Evolutionary conservation across 257 asterid genomes (phyloP).

Genomic region (Eucommia ulmoides): DNA sequence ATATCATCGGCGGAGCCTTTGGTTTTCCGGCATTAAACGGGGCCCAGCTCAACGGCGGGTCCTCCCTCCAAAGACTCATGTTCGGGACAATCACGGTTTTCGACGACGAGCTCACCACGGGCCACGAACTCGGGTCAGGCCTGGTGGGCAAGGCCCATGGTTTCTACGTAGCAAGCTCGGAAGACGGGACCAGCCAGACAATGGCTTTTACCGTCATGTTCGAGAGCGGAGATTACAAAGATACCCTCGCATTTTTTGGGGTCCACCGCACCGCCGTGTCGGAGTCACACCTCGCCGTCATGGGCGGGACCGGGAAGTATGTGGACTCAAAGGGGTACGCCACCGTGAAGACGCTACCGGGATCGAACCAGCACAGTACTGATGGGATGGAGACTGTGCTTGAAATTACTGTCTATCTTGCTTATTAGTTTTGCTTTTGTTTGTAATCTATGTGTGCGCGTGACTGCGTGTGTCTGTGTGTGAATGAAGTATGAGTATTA

Average conservation of each 20-base stretch:
- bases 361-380: neutral
- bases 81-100: neutral
- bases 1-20: neutral
- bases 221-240: neutral
- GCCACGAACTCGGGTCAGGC: neutral
- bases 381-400: conserved; percentile 1
- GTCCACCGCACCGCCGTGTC: neutral
- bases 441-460: too few relatives aligned
- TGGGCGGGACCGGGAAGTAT: conserved; percentile 1
- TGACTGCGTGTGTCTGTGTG: too few relatives aligned
- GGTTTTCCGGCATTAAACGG: neutral
- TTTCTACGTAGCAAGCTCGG: neutral
- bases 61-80: neutral
- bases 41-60: neutral
- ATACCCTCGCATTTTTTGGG: neutral
- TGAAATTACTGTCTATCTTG: neutral
- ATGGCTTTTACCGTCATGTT: neutral
- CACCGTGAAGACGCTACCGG: neutral
- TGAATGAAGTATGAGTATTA: too few relatives aligned
- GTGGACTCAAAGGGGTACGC: neutral
- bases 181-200: conserved; percentile 1
- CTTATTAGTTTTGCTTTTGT: too few relatives aligned
- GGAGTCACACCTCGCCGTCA: neutral
- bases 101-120: neutral
- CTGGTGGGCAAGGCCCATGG: neutral